Conservation (phyloP, 2,329 filamentous ascomycete genomes). For the Colletotrichum sp. region DNA sequence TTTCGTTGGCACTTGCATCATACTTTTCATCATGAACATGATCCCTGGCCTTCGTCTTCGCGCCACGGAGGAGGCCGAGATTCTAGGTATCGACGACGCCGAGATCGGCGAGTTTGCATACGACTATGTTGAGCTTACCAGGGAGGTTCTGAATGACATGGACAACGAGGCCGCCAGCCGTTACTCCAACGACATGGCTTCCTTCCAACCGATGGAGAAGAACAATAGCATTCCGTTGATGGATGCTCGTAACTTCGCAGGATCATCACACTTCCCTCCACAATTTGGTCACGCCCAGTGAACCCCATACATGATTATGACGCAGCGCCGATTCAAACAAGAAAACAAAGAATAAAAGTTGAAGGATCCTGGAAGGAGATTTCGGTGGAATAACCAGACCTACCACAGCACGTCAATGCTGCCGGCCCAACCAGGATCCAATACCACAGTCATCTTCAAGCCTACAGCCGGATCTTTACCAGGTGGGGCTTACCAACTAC, state of each 20-base stretch:
- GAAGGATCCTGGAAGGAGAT: neutral
- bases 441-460: neutral
- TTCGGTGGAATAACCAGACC: neutral
- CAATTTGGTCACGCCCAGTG: constrained; percentile 22
- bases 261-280: constrained; percentile 34
- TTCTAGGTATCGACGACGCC: constrained; percentile 84
- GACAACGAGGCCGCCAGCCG: constrained; percentile 50
- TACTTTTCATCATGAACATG: constrained; percentile 81
- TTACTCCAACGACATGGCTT: constrained; percentile 45
- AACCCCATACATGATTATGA: neutral
- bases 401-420: neutral
- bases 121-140: constrained; percentile 85
- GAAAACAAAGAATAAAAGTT: neutral
- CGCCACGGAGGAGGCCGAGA: constrained; percentile 77
- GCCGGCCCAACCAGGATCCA: neutral
- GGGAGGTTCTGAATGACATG: constrained; percentile 56
- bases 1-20: constrained; percentile 77
- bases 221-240: constrained; percentile 52
- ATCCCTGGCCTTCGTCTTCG: constrained; percentile 79
- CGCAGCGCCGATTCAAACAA: neutral
- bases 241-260: constrained; percentile 46
- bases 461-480: neutral
- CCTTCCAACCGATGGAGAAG: constrained; percentile 52
- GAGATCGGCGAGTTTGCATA: constrained; percentile 97
- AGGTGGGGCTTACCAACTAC: neutral